Percentiles rank a stretch among this genome's conserved stretches.
Evolutionary conservation across 1,139 yeast species (phyloP).

Genomic region (Pichia sp.): DNA sequence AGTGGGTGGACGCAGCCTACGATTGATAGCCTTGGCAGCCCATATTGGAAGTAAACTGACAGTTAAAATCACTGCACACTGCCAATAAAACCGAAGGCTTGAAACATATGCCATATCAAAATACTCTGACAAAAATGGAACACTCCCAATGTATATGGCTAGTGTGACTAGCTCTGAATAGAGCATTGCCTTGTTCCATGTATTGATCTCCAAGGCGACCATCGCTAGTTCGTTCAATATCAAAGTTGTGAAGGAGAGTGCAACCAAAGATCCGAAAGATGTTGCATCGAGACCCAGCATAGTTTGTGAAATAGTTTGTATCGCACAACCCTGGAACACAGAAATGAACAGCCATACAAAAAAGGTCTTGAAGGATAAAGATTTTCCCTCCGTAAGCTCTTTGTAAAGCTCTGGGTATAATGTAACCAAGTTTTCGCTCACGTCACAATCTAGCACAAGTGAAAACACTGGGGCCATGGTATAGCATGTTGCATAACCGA

Average conservation of each 20-base stretch:
- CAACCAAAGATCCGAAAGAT: slow-evolving; percentile 69
- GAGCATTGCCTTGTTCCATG: slow-evolving; percentile 81
- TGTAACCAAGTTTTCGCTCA: slow-evolving; percentile 81
- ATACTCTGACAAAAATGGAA: slow-evolving; percentile 81
- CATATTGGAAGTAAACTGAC: slow-evolving; percentile 86
- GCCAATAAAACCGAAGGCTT: slow-evolving; percentile 62
- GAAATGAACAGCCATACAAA: slow-evolving; percentile 89
- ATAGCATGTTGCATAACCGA: slow-evolving; percentile 93
- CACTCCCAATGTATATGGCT: slow-evolving; percentile 57
- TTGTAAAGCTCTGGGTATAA: slow-evolving; percentile 92
- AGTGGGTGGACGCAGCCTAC: slow-evolving; percentile 84
- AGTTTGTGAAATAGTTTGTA: slow-evolving; percentile 73
- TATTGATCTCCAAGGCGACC: slow-evolving; percentile 89
- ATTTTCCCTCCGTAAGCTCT: slow-evolving; percentile 82
- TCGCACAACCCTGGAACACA: slow-evolving; percentile 75
- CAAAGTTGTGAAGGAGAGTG: slow-evolving; percentile 74
- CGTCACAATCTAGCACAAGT: slow-evolving; percentile 83
- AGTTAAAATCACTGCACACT: slow-evolving; percentile 52
- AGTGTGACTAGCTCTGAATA: slow-evolving; percentile 67
- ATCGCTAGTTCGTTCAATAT: slow-evolving; percentile 81
- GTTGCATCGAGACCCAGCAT: slow-evolving; percentile 56
- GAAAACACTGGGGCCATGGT: slow-evolving; percentile 99
- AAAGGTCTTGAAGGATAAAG: slow-evolving; percentile 80
- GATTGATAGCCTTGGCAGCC: slow-evolving; percentile 67
- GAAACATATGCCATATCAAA: slow-evolving; percentile 63